Evolutionary conservation across 225 moss, liverwort and hornwort genomes (phyloP).

Genomic region (Bryum argenteum): DNA sequence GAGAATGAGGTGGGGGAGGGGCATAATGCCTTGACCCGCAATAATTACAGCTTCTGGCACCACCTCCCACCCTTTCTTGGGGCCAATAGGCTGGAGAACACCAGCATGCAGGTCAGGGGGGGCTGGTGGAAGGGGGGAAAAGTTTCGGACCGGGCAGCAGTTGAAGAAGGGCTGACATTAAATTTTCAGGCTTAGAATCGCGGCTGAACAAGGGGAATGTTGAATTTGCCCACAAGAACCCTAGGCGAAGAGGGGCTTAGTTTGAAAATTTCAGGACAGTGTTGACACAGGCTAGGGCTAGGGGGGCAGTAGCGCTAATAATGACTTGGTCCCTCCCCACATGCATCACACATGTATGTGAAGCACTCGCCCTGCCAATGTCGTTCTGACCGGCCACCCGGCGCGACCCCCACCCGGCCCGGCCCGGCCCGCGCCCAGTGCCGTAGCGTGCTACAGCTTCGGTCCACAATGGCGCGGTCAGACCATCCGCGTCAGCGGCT

Average conservation of each 20-base stretch:
- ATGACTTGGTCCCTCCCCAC: constrained; percentile 37
- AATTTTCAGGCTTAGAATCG: not conserved
- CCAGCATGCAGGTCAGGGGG: not conserved
- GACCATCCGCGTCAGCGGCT: constrained; percentile 27
- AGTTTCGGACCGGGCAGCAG: constrained; percentile 20
- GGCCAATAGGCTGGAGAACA: not conserved
- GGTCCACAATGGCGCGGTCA: constrained; percentile 18
- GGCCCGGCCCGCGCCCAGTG: not conserved
- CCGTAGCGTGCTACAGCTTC: constrained; percentile 39
- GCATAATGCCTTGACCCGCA: constrained; percentile 37
- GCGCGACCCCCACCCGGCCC: constrained; percentile 12
- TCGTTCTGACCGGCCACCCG: constrained; percentile 25
- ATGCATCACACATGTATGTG: constrained; percentile 42
- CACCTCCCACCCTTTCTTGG: constrained; percentile 19
- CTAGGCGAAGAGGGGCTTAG: not conserved
- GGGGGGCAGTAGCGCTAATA: constrained; percentile 32
- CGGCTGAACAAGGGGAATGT: not conserved
- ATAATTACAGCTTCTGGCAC: constrained; percentile 32
- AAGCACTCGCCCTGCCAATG: constrained; percentile 21
- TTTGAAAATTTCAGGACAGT: constrained; percentile 1
- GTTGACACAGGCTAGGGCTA: not conserved
- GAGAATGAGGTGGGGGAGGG: constrained; percentile 22
- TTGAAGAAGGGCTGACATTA: not conserved
- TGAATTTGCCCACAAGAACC: not conserved
- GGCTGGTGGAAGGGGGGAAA: not conserved